Conservation (phyloP, 169 alveolate species). For the Miamiensis avidus region DNA sequence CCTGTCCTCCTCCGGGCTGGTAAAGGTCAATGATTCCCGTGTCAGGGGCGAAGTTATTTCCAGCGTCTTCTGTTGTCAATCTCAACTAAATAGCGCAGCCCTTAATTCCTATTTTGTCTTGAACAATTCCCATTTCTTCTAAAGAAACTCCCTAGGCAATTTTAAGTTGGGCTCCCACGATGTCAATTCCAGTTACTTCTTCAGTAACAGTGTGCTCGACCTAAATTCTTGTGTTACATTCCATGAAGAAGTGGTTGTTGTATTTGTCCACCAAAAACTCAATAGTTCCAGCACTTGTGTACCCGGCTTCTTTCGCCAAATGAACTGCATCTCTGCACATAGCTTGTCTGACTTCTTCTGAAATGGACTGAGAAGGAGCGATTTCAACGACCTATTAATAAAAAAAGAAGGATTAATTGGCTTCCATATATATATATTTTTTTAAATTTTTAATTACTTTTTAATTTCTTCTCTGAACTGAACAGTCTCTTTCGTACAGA, state of each 20-base stretch:
- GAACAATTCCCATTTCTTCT: conserved; percentile 28
- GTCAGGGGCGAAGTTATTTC: conserved; percentile 63
- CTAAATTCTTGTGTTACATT: conserved; percentile 88
- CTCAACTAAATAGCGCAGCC: conserved; percentile 65
- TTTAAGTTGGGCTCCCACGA: conserved; percentile 32
- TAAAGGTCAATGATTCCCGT: conserved; percentile 57
- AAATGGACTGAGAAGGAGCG: not conserved
- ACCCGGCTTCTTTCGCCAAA: not conserved
- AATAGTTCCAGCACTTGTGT: conserved; percentile 92
- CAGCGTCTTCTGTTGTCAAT: conserved; percentile 69
- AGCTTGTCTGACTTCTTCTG: not conserved
- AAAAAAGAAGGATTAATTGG: no score
- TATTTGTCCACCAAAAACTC: conserved; percentile 90
- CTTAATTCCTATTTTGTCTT: conserved; percentile 56
- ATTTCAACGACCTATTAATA: no score
- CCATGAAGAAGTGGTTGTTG: conserved; percentile 82
- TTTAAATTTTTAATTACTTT: conserved; percentile 94
- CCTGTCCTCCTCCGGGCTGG: conserved; percentile 37
- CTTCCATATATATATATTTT: conserved; percentile 78
- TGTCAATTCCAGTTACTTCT: conserved; percentile 82
- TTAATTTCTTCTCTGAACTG: conserved; percentile 93
- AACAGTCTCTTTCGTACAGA: conserved; percentile 92
- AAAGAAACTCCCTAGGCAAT: not conserved
- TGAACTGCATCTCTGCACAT: not conserved
- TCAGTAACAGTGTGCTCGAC: conserved; percentile 97